A percentile compares a stretch with the other conserved stretches of the same genome.
Evolutionary conservation across 1,284 basidiomycete species (phyloP).

Genomic region (Cutaneotrichosporon mucoides): DNA sequence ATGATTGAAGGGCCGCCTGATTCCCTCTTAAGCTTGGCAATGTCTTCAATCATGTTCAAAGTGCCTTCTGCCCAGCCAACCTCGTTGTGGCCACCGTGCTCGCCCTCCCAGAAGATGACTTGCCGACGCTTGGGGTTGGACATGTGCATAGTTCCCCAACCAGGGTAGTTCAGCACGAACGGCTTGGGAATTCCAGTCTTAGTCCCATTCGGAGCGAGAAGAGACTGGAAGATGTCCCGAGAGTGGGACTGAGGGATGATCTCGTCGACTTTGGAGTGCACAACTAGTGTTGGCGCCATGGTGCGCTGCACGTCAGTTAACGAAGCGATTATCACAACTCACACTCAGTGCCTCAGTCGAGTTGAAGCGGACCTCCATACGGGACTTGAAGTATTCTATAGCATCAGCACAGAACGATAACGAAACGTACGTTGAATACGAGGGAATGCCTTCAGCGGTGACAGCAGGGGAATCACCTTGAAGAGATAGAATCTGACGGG

Average conservation of each 20-base stretch:
- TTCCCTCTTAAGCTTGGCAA: slow-evolving; percentile 16
- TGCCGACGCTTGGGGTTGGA: slow-evolving; percentile 14
- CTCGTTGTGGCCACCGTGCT: slow-evolving; percentile 39
- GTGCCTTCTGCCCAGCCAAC: slow-evolving; percentile 44
- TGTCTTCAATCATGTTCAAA: slow-evolving; percentile 36
- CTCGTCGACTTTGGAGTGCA: slow-evolving; percentile 74
- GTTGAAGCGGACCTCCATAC: slow-evolving; percentile 31
- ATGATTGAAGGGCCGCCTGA: no score
- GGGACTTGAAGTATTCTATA: slow-evolving; percentile 29
- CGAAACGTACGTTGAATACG: background rate
- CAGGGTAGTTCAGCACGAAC: slow-evolving; percentile 15
- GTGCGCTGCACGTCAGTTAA: slow-evolving; percentile 52
- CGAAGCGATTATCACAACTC: background rate
- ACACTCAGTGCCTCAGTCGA: slow-evolving; percentile 29
- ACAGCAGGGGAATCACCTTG: slow-evolving; percentile 34
- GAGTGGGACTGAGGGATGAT: slow-evolving; percentile 77
- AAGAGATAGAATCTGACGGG: slow-evolving; percentile 34
- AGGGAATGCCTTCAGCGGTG: slow-evolving; percentile 24
- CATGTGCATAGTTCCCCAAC: slow-evolving; percentile 32
- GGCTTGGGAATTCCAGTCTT: background rate
- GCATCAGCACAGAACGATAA: no score
- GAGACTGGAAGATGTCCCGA: slow-evolving; percentile 63
- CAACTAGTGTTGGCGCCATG: slow-evolving; percentile 65
- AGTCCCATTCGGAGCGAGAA: slow-evolving; percentile 38
- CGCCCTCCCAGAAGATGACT: slow-evolving; percentile 40